phyloP scores from a whole-genome alignment of 495 filamentous ascomycete genomes.

The Opeltia flavorubescens region DNA sequence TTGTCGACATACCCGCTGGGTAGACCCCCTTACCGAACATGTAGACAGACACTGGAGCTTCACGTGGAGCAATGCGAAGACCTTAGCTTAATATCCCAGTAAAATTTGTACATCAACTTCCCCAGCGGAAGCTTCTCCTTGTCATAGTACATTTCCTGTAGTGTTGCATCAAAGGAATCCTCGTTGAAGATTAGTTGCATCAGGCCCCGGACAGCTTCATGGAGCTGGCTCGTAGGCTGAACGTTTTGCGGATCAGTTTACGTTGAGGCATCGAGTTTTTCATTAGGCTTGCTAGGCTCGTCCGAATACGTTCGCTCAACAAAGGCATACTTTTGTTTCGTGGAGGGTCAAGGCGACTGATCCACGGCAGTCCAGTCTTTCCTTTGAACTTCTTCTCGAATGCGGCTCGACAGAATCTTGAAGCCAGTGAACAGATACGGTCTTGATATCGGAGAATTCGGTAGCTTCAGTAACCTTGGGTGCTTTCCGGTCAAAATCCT shows the following conservation, averaged over 20 bases:
- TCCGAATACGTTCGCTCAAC: conserved; percentile 54
- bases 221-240: conserved; percentile 36
- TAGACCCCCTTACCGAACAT: conserved; percentile 83
- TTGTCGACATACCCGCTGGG: conserved; percentile 65
- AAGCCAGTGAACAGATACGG: too few species aligned
- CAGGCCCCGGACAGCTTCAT: conserved; percentile 43
- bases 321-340: conserved; percentile 53
- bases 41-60: conserved; percentile 65
- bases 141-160: conserved; percentile 62
- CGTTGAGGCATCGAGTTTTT: too few species aligned
- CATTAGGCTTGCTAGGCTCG: conserved; percentile 37
- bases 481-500: too few species aligned
- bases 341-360: conserved; percentile 34
- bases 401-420: too few species aligned
- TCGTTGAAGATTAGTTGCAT: conserved; percentile 75
- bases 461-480: too few species aligned
- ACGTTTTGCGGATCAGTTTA: too few species aligned
- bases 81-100: conserved; percentile 73
- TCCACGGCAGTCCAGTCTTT: conserved; percentile 61
- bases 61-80: conserved; percentile 72
- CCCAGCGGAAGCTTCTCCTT: conserved; percentile 68
- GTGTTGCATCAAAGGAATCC: conserved; percentile 43
- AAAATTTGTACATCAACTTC: conserved; percentile 65
- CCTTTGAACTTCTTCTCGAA: conserved; percentile 67
- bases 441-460: too few species aligned